Conservation (phyloP, 805 yeast genomes). For the Candida sphagnicola region DNA sequence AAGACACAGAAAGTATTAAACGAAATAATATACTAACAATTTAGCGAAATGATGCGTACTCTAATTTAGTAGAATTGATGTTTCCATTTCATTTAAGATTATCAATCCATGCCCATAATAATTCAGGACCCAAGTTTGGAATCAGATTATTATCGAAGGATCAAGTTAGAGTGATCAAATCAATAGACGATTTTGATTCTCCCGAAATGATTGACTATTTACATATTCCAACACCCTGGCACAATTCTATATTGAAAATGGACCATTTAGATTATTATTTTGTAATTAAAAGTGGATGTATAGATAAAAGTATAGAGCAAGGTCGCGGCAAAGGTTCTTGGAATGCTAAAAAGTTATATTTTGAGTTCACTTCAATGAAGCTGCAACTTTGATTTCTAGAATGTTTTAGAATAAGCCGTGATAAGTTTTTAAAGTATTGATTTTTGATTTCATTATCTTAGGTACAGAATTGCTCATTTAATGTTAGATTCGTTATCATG, state of each 20-base stretch:
- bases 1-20: slow-evolving; percentile 5
- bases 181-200: slow-evolving; percentile 35
- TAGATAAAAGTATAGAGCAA: slow-evolving; percentile 13
- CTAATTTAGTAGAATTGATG: slow-evolving; percentile 55
- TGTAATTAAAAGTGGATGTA: slow-evolving; percentile 21
- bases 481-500: too few relatives aligned
- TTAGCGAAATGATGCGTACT: slow-evolving; percentile 55
- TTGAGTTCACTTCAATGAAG: slow-evolving; percentile 2
- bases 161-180: slow-evolving; percentile 43
- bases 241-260: slow-evolving; percentile 47
- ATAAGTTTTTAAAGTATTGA: too few relatives aligned
- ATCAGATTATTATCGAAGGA: slow-evolving; percentile 43
- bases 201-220: slow-evolving; percentile 49
- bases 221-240: slow-evolving; percentile 69
- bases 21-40: not conserved
- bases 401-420: too few relatives aligned
- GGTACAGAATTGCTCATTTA: too few relatives aligned
- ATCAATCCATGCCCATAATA: slow-evolving; percentile 60
- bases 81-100: slow-evolving; percentile 59
- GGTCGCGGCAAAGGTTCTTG: slow-evolving; percentile 20
- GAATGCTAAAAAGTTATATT: slow-evolving; percentile 11
- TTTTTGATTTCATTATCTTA: too few relatives aligned
- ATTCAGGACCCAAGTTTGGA: slow-evolving; percentile 59
- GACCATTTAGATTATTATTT: slow-evolving; percentile 26
- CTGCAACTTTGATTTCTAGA: not conserved